Percentiles rank a stretch among this genome's conserved stretches.
phyloP scores from a whole-genome alignment of 352 stramenopile species.

The Phytophthora meadii region DNA sequence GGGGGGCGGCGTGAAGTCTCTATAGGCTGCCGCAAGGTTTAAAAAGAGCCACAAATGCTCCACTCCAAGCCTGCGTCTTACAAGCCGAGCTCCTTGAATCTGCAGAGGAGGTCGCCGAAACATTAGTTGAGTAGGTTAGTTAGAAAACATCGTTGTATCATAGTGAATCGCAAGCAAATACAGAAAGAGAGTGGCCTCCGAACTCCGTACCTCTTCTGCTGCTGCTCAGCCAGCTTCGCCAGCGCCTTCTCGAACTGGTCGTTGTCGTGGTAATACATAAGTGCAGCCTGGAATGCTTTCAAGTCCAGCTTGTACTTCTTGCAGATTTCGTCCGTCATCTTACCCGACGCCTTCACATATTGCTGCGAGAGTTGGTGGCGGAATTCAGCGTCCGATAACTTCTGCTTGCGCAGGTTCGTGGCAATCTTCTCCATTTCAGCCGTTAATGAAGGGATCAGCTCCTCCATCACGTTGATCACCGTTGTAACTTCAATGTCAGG shows the following conservation, averaged over 20 bases:
- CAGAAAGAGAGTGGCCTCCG: slow-evolving; percentile 19
- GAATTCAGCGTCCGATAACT: slow-evolving; percentile 49
- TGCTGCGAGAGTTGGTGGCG: slow-evolving; percentile 63
- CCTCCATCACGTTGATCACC: slow-evolving; percentile 72
- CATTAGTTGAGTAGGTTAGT: slow-evolving; percentile 25
- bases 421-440: slow-evolving; percentile 78
- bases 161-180: slow-evolving; percentile 30
- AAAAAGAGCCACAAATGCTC: slow-evolving; percentile 2
- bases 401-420: slow-evolving; percentile 36
- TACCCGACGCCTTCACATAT: slow-evolving; percentile 73
- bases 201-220: slow-evolving; percentile 64
- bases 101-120: slow-evolving; percentile 28
- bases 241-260: slow-evolving; percentile 66
- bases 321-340: slow-evolving; percentile 66
- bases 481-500: slow-evolving; percentile 64
- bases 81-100: slow-evolving; percentile 60
- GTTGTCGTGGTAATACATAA: slow-evolving; percentile 86
- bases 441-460: slow-evolving; percentile 75
- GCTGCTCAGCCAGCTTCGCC: slow-evolving; percentile 63
- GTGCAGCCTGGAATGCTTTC: slow-evolving; percentile 71
- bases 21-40: slow-evolving; percentile 13
- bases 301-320: slow-evolving; percentile 61
- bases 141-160: slow-evolving; percentile 22
- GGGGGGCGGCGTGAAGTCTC: slow-evolving; percentile 11
- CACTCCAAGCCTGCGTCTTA: slow-evolving; percentile 21